Percentiles rank a stretch among this genome's conserved stretches.
Conservation (phyloP, 208 protist genomes). For the Trypanosomatidae sp. region DNA sequence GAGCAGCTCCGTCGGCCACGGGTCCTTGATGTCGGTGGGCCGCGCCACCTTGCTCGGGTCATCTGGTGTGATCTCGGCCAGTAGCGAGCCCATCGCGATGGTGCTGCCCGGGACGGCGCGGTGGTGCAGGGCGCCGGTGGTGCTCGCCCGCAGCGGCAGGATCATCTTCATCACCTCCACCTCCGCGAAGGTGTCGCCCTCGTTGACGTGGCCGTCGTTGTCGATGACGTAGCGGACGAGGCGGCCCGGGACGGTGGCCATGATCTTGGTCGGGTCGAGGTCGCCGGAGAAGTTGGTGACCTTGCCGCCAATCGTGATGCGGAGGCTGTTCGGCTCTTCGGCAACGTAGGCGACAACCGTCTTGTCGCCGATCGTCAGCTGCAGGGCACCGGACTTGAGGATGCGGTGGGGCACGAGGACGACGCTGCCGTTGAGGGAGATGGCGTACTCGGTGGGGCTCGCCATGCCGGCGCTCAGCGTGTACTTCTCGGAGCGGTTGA, state of each 20-base stretch:
- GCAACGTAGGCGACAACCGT: conserved; percentile 92
- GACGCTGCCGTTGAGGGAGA: conserved; percentile 75
- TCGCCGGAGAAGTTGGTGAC: conserved; percentile 94
- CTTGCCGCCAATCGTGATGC: conserved; percentile 90
- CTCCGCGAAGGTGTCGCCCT: conserved; percentile 92
- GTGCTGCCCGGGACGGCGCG: conserved; percentile 86
- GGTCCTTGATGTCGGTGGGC: conserved; percentile 54
- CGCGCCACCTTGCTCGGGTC: conserved; percentile 88
- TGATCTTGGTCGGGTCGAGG: conserved; percentile 94
- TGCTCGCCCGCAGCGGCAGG: conserved; percentile 86
- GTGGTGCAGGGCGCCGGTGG: conserved; percentile 80
- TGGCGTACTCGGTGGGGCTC: conserved; percentile 58
- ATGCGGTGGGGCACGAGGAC: conserved; percentile 75
- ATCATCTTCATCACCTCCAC: conserved; percentile 99
- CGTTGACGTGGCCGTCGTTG: conserved; percentile 90
- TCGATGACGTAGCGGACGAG: conserved; percentile 95
- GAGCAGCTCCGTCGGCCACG: conserved; percentile 63
- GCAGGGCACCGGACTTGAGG: conserved; percentile 80
- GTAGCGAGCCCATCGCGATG: conserved; percentile 91
- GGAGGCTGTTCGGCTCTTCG: conserved; percentile 90
- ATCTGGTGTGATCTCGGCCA: conserved; percentile 93
- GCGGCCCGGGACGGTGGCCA: conserved; percentile 93
- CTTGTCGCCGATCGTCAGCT: conserved; percentile 71
- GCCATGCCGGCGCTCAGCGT: conserved; percentile 55
- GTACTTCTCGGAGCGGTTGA: conserved; percentile 77